Base-by-base conservation (phyloP, 2,329 filamentous ascomycete species). In the Colletotrichum filicis region DNA sequence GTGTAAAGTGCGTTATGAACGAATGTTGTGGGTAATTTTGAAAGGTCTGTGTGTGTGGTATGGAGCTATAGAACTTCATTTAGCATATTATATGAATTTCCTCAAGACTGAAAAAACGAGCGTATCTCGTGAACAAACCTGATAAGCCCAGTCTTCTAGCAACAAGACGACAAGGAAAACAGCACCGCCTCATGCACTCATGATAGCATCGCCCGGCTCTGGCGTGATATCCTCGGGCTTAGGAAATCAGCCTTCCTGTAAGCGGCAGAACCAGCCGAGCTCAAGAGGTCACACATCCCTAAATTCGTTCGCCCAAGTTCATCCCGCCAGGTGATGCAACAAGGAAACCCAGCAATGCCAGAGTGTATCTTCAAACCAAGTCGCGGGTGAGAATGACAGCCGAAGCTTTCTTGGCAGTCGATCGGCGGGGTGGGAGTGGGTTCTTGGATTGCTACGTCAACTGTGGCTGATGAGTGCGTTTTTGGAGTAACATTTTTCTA, bases 391-490 rank as follows among this genome's bases (percentile, higher is more conserved):
- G 26, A 71, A 58, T 46, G 64, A 42, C 63, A 61, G 63, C 68
- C 68, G 68, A 71, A 71, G 68, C 63, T 71, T 71, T 71, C 68
- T 71, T 71, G 68, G 68, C 68, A 19, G 64, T 52, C 63, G 68
- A 71, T 71, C 68, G 32, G 67, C 60, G 67, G 53, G 46, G 67
- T 19, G 37, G 14, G 1, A 7, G 37, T 42, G 37, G 37, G 37
- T 42, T 57, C 67, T 32, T 69, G 60, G 67, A 37, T 49, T 30
- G 24, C 56, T 71, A 71, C 68, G 64, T 71, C 68, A 71, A 71
- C 64, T 71, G 59, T 71, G 68, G 68, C 68, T 71, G 63, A 68
- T 46, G 49, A 58, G 35, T 53, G 63, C 57, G 52, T 57, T 7
- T 28, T 67, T 56, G 52, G n/a, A 53, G 56, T 56, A 37, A 42